Percentiles rank a stretch among this genome's conserved stretches.
Conservation (phyloP, 192 early-diverging fungal genomes). For the Ambispora gerdemannii region DNA sequence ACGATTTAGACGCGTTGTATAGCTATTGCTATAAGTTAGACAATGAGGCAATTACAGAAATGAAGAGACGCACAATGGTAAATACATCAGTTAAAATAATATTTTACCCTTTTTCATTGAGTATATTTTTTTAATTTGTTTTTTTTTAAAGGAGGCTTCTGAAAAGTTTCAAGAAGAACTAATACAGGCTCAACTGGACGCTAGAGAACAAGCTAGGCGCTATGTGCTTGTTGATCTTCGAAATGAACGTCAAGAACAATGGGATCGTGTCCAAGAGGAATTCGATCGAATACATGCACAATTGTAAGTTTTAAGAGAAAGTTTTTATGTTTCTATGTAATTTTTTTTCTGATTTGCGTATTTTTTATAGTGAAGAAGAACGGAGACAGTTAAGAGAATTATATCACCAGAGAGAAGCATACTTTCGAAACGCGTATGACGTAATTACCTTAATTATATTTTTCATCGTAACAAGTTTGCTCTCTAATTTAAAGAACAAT, state of each 20-base stretch:
- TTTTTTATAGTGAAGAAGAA: background rate
- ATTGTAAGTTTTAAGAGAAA: background rate
- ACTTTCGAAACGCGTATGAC: background rate
- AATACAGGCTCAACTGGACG: background rate
- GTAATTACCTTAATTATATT: background rate
- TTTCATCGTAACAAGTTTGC: background rate
- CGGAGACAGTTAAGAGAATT: background rate
- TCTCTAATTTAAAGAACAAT: background rate
- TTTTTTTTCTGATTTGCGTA: background rate
- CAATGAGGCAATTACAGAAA: too few relatives aligned
- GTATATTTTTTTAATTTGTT: too few relatives aligned
- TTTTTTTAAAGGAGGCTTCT: background rate
- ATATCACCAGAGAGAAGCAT: background rate
- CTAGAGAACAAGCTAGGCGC: background rate
- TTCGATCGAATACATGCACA: background rate
- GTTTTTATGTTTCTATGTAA: background rate
- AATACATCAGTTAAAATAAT: too few relatives aligned
- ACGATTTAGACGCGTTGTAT: too few relatives aligned
- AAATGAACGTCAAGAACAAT: background rate
- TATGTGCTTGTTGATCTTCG: background rate
- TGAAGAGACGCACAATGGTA: too few relatives aligned
- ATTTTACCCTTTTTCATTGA: too few relatives aligned
- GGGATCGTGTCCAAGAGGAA: background rate
- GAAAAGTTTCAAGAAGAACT: background rate
- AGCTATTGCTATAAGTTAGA: too few relatives aligned